Conservation (phyloP, 2,329 filamentous ascomycete species). For the Ascochyta lentis region DNA sequence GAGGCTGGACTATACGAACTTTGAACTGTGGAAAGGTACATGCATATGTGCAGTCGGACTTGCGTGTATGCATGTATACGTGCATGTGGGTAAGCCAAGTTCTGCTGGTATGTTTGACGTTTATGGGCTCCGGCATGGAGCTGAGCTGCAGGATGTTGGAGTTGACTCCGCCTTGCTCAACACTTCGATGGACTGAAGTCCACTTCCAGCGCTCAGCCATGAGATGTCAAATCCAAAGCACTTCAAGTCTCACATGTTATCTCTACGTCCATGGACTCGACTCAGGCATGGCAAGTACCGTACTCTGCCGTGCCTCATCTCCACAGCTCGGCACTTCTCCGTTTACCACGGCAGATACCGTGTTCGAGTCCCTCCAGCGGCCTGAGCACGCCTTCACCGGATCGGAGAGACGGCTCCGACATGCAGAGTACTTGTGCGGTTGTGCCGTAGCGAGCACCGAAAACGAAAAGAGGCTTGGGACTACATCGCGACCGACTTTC, state of each 20-base stretch:
- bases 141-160: background rate
- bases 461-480: background rate
- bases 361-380: background rate
- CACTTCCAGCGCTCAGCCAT: background rate
- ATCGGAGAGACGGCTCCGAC: background rate
- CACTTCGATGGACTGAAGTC: background rate
- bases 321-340: conserved; percentile 1
- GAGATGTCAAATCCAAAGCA: background rate
- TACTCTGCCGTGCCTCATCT: background rate
- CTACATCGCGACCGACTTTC: background rate
- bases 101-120: conserved; percentile 1
- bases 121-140: background rate
- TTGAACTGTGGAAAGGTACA: background rate
- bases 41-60: too few relatives aligned
- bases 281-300: conserved; percentile 5
- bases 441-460: background rate
- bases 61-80: background rate
- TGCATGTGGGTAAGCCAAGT: background rate
- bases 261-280: background rate
- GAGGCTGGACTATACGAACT: background rate
- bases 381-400: background rate
- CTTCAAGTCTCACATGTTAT: background rate
- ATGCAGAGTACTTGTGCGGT: conserved; percentile 3
- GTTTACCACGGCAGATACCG: background rate
- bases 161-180: background rate